Evolutionary conservation across 768 basidiomycete genomes (phyloP), one percentile per base, ranked within the genome.

Genomic region (Rubroboletus pulcherrimus): DNA sequence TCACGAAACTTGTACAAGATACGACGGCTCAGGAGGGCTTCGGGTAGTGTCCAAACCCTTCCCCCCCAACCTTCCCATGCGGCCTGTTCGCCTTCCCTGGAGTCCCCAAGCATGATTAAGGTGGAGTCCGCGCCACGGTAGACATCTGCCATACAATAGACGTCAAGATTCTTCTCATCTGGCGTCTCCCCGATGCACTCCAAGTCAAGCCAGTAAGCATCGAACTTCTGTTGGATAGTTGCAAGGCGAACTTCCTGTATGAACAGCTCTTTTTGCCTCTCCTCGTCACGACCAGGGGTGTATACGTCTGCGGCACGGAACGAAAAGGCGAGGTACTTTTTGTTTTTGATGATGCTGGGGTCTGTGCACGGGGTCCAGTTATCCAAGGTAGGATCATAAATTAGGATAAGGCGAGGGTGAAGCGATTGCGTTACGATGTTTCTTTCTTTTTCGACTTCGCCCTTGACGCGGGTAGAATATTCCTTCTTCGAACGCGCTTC

Each of bases 121-220:
- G 42, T 43, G 7, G 42, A 43, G 4, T 43, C 42, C 17, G 42
- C 42, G 8, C 42, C 24, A 15, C 42, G 42, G 24, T 29, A 43
- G 8, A 43, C 26, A 5, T 43, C 42, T 29, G 42, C 24, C 42
- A 43, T 43, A 24, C 42, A 43, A 5, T 43, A 43, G 42, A 43
- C 8, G 8, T 26, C 42, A 3, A 15, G 42, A 17, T 43, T 43
- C 26, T 43, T 43, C 14, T 43, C 42, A 8, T 43, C 42, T 17
- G 0, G 24, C 26, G 42, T 43, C 14, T 43, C 21, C 41, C 59
- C 59, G 33, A 61, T 9, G 29, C 63, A 64, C 30, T 64, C 63
- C 47, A 62, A 12, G 38, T 64, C 63, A 24, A 56, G 49, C 63
- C 63, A 64, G 42, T 64, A 64, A 5, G 63, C 63, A 5, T 56